Conservation (phyloP, 2,329 filamentous ascomycete species). For the Fusarium irregulare region DNA sequence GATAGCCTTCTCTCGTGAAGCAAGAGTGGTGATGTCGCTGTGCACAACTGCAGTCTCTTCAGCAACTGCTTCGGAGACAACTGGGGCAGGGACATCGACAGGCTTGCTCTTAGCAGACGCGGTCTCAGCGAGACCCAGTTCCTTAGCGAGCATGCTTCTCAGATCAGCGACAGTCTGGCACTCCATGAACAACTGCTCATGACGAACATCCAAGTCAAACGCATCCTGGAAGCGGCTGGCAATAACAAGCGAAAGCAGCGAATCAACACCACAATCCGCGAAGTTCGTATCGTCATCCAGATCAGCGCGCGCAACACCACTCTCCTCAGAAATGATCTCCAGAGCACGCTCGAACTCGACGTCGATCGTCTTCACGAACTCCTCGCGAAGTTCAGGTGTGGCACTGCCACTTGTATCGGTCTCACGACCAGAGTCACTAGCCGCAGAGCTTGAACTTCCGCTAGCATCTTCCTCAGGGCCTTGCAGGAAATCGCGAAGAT, state of each 20-base stretch:
- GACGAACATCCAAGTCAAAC: conserved; percentile 6
- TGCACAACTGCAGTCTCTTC: not conserved
- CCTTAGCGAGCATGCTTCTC: conserved; percentile 13
- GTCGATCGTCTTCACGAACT: not conserved
- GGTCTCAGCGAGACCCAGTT: not conserved
- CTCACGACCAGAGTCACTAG: conserved; percentile 26
- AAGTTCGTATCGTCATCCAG: conserved; percentile 68
- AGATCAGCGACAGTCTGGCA: conserved; percentile 24
- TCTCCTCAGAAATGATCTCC: conserved; percentile 58
- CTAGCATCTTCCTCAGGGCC: conserved; percentile 16
- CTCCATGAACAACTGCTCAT: conserved; percentile 34
- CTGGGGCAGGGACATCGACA: not conserved
- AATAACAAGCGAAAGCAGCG: conserved; percentile 69
- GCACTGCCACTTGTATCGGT: not conserved
- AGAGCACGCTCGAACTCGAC: conserved; percentile 35
- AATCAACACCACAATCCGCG: conserved; percentile 69
- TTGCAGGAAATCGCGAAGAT: conserved; percentile 56
- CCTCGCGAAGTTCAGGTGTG: conserved; percentile 14
- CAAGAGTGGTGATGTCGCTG: not conserved
- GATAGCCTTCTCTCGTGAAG: conserved; percentile 1
- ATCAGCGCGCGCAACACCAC: conserved; percentile 65
- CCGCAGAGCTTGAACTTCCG: conserved; percentile 16
- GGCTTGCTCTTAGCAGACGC: not conserved
- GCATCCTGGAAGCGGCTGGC: conserved; percentile 65
- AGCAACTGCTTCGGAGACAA: not conserved